Evolutionary conservation across 2,329 filamentous ascomycete genomes (phyloP), one percentile per base, ranked within the genome.

Genomic region (Colletotrichum sp.): DNA sequence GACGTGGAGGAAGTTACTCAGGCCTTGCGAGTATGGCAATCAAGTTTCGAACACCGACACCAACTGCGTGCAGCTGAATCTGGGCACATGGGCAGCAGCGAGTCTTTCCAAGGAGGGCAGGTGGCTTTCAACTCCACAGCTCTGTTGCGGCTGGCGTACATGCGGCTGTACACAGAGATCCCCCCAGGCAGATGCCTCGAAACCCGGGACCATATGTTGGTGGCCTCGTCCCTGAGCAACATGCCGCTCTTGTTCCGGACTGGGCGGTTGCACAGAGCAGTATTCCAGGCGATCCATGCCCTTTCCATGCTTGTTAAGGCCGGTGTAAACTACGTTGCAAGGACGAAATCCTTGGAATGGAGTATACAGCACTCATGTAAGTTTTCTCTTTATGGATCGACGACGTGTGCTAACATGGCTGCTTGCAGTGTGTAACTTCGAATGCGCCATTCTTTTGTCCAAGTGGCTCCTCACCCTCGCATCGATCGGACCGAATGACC

Each of bases 211-310:
- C 89, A 91, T 3, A 82, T 87, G 61, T 81, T 90, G 33, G 92
- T 94, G 74, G 92, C 92, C 2, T 86, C 87, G 47, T 88, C 90
- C 2, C 88, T 94, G 75, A 87, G 87, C 68, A 87, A 89, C 62
- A 89, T 90, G 21, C 90, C 91, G 1, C 84, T 89, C 31, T 86
- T 93, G 13, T 85, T 89, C 24, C 87, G 92, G 66, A 92, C 89
- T 67, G 84, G 88, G 24, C 88, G 90, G 36, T 86, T 93, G 29
- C 91, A 90, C 38, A 86, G 91, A 59, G 92, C 92, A 1, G 89
- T 94, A 0, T 87, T 93, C 33, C 92, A 94, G 77, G 90, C 91
- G 2, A 90, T 92, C 33, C 92, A 94, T 78, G 92, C 92, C 1
- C 83, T 94, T 43, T 92, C 91, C 5, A 91, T 93, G 84, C 84